A percentile compares a stretch with the other conserved stretches of the same genome.
These are phyloP conservation scores for Pseudocercospora crystallina DNA, from an alignment of 2,329 filamentous ascomycete genomes.

Conservation along the genomic window DNA sequence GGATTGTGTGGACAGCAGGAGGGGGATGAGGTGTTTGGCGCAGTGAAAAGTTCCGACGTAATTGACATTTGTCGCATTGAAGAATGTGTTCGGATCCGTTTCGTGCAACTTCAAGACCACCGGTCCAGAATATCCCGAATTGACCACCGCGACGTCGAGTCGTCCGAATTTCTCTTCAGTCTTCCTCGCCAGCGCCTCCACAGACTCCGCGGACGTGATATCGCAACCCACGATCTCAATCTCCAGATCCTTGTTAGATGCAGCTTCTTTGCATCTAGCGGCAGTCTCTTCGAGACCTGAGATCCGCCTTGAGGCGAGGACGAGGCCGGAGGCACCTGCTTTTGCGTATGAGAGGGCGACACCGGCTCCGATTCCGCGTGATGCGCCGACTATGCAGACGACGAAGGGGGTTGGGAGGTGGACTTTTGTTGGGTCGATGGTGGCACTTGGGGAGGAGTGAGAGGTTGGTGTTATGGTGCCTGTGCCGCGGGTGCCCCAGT, in stretches of 20 bases:
- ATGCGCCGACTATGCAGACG: constrained; percentile 40
- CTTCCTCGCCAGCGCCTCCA: constrained; percentile 21
- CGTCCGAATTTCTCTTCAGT: constrained; percentile 19
- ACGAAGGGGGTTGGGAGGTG: constrained; percentile 32
- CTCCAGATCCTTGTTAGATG: constrained; percentile 27
- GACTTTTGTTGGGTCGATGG: constrained; percentile 11
- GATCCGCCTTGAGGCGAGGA: constrained; percentile 36
- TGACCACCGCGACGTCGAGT: constrained; percentile 29
- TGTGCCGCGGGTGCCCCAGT: constrained; percentile 18
- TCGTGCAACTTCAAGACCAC: constrained; percentile 23
- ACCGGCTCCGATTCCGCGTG: constrained; percentile 38
- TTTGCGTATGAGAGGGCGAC: constrained; percentile 37
- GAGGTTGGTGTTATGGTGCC: constrained; percentile 10
- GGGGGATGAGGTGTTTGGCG: constrained; percentile 32
- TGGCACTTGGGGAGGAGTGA: constrained; percentile 9
- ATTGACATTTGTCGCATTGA: constrained; percentile 28
- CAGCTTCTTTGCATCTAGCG: constrained; percentile 19
- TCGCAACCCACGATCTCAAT: constrained; percentile 32
- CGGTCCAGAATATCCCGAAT: constrained; percentile 28
- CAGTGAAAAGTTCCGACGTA: constrained; percentile 31
- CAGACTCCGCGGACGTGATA: constrained; percentile 22
- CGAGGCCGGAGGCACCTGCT: constrained; percentile 35
- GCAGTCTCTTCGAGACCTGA: constrained; percentile 33
- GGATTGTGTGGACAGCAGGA: constrained; percentile 15
- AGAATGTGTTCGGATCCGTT: constrained; percentile 24